Percentiles rank a stretch among this genome's conserved stretches.
Conservation (phyloP, 306 rosid species). For the Malus sylvestris region DNA sequence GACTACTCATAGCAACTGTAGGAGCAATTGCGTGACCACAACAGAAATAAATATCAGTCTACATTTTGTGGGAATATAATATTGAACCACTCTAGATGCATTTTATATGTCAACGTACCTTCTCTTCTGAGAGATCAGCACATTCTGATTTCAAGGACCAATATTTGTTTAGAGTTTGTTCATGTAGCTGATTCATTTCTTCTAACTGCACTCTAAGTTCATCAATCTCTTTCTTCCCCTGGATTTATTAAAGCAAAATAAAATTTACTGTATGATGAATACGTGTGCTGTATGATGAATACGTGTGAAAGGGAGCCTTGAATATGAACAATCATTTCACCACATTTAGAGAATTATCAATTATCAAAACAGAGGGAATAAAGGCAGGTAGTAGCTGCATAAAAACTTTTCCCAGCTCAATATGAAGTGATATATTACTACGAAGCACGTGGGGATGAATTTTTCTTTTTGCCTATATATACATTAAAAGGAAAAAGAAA, state of each 20-base stretch:
- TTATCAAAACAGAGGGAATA: not conserved
- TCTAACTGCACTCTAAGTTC: slow-evolving; percentile 35
- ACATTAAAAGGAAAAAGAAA: not conserved
- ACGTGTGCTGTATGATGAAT: not conserved
- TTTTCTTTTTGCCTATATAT: not conserved
- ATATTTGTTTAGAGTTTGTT: slow-evolving; percentile 33
- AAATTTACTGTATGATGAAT: not conserved
- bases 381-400: not conserved
- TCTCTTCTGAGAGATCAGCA: slow-evolving; percentile 28
- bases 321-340: not conserved
- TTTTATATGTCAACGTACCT: slow-evolving; percentile 30
- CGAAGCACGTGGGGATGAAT: not conserved
- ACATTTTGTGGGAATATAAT: not conserved
- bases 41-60: not conserved
- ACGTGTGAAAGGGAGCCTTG: not conserved
- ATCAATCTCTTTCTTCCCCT: slow-evolving; percentile 35
- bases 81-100: not conserved
- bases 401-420: not conserved
- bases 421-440: not conserved
- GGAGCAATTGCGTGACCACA: not conserved
- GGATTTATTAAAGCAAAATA: slow-evolving; percentile 11
- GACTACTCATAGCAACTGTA: not conserved
- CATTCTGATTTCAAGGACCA: slow-evolving; percentile 37
- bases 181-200: slow-evolving; percentile 33
- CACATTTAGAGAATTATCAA: not conserved